Base-by-base conservation (phyloP, 1,139 yeast species). In the Suhomyces taliae region DNA sequence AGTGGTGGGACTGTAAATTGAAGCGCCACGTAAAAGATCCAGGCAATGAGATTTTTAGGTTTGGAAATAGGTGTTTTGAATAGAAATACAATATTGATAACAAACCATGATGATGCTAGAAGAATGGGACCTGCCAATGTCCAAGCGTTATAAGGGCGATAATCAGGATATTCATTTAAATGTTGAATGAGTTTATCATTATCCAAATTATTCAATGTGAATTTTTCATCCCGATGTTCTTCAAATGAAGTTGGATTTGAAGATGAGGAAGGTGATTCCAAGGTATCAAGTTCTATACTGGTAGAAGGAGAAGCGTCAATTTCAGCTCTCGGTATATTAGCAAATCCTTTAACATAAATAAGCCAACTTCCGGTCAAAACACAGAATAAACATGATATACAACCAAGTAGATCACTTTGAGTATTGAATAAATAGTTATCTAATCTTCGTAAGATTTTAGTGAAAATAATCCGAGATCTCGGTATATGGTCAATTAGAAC, bases 11-110 rank as follows among this genome's bases (percentile, higher is more conserved):
- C 49, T 9, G 52, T 33, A 39, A 57, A 49, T 29, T 57, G 59
- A 8, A 56, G 40, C 10, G 52, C 47, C 39, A 55, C 60, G 31
- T 47, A 55, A 35, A 50, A 49, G 8, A 54, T 41, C 57, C 57
- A 55, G 0, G 59, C 54, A 3, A 53, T 34, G 5, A 57, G 36
- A 36, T 50, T 53, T 34, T 48, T 49, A 8, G 48, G 42, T 32
- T 47, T 41, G 31, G 37, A 40, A 9, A 53, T 43, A 8, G 54
- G 46, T 3, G 45, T 44, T 15, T 48, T 50, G 24, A 45, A 44
- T 7, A 47, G 38, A 34, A 47, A 44, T 6, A 53, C 46, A 12
- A 46, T 36, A 26, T 55, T 53, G 12, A 56, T 40, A 11, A 55
- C 27, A 32, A 49, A 34, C 56, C 57, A 53, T 24, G 53, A 48